These are phyloP conservation scores for Polymyxa betae DNA, from an alignment of 208 protist species.

Conservation along the genomic window DNA sequence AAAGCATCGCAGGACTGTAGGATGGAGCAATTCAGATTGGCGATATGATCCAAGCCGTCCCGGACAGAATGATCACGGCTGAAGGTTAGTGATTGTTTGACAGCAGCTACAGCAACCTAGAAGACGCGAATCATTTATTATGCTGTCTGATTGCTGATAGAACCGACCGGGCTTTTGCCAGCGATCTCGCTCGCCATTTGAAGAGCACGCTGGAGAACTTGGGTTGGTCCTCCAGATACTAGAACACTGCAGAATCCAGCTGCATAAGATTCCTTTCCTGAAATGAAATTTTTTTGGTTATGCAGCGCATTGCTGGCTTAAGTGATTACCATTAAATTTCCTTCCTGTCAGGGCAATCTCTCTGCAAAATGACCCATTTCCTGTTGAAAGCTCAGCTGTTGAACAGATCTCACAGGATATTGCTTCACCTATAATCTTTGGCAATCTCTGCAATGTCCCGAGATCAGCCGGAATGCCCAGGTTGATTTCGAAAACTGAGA, in stretches of 20 bases:
- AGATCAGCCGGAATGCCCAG: conserved; percentile 16
- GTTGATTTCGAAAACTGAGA: conserved; percentile 18
- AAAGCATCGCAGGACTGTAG: not conserved
- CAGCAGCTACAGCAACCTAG: not conserved
- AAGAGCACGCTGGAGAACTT: not conserved
- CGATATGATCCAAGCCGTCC: conserved; percentile 16
- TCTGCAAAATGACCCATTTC: not conserved
- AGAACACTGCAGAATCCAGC: not conserved
- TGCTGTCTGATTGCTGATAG: not conserved
- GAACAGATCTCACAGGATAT: not conserved
- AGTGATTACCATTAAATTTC: not conserved
- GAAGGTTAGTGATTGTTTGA: conserved; percentile 19
- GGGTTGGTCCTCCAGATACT: not conserved
- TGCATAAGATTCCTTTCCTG: not conserved
- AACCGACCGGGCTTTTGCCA: not conserved
- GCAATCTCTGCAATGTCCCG: conserved; percentile 23
- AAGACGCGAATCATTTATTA: not conserved
- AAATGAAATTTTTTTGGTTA: not conserved
- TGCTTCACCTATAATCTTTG: conserved; percentile 20
- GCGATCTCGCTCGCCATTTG: not conserved
- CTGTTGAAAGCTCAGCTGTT: not conserved
- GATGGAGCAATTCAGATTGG: not conserved
- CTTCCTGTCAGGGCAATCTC: conserved; percentile 6
- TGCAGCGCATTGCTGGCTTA: not conserved
- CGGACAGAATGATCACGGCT: conserved; percentile 1